phyloP scores from a whole-genome alignment of 2,329 filamentous ascomycete species.

The Ceratocystis colombiana region DNA sequence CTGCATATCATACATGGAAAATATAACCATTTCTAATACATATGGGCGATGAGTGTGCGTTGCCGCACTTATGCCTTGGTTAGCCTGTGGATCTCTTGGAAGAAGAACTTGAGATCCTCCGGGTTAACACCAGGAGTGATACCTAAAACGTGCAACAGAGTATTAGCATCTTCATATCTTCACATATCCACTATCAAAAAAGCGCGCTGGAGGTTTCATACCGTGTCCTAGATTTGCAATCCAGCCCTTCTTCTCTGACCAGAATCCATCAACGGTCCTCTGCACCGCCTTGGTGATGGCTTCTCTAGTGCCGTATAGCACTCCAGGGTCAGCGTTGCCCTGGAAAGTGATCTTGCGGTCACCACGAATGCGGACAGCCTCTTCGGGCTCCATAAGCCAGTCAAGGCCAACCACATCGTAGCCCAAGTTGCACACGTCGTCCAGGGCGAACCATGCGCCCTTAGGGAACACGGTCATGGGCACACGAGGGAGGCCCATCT shows the following conservation, averaged over 20 bases:
- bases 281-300: slow-evolving; percentile 75
- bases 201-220: slow-evolving; percentile 36
- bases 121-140: slow-evolving; percentile 93
- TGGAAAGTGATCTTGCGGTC: slow-evolving; percentile 69
- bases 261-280: slow-evolving; percentile 80
- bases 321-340: slow-evolving; percentile 89
- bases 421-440: slow-evolving; percentile 74
- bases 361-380: slow-evolving; percentile 70
- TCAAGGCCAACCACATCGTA: slow-evolving; percentile 93
- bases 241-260: slow-evolving; percentile 71
- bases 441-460: slow-evolving; percentile 89
- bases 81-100: slow-evolving; percentile 76
- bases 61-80: slow-evolving; percentile 38
- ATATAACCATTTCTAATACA: too few relatives aligned
- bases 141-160: slow-evolving; percentile 40
- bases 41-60: background rate
- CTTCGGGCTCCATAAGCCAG: slow-evolving; percentile 82
- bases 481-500: slow-evolving; percentile 66
- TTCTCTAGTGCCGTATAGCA: slow-evolving; percentile 74
- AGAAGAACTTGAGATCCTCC: slow-evolving; percentile 85
- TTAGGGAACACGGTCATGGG: slow-evolving; percentile 99
- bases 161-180: slow-evolving; percentile 26
- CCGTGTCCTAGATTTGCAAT: slow-evolving; percentile 95
- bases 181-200: slow-evolving; percentile 18
- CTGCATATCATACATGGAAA: too few relatives aligned